Evolutionary conservation across 371 early-diverging fungal species (phyloP).

Genomic region (Mortierella sp.): DNA sequence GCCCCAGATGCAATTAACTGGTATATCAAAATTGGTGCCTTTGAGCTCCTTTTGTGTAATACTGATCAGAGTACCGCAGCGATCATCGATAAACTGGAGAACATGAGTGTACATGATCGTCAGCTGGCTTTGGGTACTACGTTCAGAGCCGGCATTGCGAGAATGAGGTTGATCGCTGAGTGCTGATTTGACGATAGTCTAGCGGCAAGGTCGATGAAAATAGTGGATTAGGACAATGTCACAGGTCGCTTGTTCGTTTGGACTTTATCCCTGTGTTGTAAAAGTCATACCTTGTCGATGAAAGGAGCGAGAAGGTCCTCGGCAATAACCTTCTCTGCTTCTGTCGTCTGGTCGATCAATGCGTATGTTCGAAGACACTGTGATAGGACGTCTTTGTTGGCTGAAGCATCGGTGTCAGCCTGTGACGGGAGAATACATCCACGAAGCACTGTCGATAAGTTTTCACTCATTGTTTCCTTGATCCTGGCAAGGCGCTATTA

Average conservation of each 20-base stretch:
- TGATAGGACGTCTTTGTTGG: conserved; percentile 66
- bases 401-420: conserved; percentile 46
- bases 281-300: conserved; percentile 60
- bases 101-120: conserved; percentile 68
- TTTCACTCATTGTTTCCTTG: conserved; percentile 73
- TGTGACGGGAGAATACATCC: conserved; percentile 53
- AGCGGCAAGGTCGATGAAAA: not conserved
- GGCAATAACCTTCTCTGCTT: conserved; percentile 73
- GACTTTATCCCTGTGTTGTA: too few relatives aligned
- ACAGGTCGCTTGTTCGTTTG: too few relatives aligned
- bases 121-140: conserved; percentile 51
- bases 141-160: conserved; percentile 3
- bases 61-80: conserved; percentile 66
- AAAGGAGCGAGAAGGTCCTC: conserved; percentile 70
- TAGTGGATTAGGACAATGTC: conserved; percentile 1
- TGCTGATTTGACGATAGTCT: conserved; percentile 54
- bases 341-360: conserved; percentile 77
- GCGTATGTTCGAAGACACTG: conserved; percentile 81
- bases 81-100: conserved; percentile 61
- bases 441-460: conserved; percentile 61
- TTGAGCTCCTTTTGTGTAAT: conserved; percentile 72
- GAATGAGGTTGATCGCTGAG: conserved; percentile 6
- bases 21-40: conserved; percentile 74
- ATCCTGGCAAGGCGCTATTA: conserved; percentile 77
- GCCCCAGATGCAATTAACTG: conserved; percentile 76